phyloP scores from a whole-genome alignment of 805 yeast species.

The Sporopachydermia lactativora region DNA sequence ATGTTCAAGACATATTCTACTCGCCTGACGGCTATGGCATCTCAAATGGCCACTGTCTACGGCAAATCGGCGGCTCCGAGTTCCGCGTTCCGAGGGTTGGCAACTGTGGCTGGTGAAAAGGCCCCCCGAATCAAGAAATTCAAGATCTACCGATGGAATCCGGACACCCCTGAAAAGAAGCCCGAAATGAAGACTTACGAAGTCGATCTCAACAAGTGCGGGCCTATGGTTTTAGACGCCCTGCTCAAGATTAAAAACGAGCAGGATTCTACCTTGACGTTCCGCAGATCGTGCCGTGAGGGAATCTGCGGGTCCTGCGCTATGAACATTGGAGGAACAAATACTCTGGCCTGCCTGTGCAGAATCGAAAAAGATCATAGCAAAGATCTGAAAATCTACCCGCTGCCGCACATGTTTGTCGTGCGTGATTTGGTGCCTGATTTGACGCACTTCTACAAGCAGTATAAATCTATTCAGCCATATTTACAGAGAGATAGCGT shows the following conservation, averaged over 20 bases:
- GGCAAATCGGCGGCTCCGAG: not conserved
- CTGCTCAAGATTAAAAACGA: constrained; percentile 89
- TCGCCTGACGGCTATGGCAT: not conserved
- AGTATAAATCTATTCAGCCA: constrained; percentile 96
- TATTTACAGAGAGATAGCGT: constrained; percentile 70
- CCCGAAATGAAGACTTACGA: constrained; percentile 76
- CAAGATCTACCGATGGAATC: constrained; percentile 96
- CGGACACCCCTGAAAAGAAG: constrained; percentile 87
- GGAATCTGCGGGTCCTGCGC: constrained; percentile 99
- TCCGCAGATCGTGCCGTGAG: constrained; percentile 97
- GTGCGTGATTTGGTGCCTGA: constrained; percentile 97
- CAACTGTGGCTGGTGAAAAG: constrained; percentile 29
- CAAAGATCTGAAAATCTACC: constrained; percentile 79
- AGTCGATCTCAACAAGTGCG: constrained; percentile 80
- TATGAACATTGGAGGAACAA: constrained; percentile 96
- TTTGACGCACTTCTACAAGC: constrained; percentile 94
- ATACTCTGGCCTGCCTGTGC: constrained; percentile 94
- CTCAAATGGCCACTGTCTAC: not conserved
- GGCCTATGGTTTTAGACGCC: constrained; percentile 97
- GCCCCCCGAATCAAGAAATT: constrained; percentile 62
- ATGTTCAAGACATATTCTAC: not conserved
- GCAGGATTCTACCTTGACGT: constrained; percentile 88
- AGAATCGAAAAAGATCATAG: constrained; percentile 70
- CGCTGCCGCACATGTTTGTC: constrained; percentile 95
- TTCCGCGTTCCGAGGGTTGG: constrained; percentile 7